phyloP scores from a whole-genome alignment of 208 protist species.

The Acanthamoeba royreba region DNA sequence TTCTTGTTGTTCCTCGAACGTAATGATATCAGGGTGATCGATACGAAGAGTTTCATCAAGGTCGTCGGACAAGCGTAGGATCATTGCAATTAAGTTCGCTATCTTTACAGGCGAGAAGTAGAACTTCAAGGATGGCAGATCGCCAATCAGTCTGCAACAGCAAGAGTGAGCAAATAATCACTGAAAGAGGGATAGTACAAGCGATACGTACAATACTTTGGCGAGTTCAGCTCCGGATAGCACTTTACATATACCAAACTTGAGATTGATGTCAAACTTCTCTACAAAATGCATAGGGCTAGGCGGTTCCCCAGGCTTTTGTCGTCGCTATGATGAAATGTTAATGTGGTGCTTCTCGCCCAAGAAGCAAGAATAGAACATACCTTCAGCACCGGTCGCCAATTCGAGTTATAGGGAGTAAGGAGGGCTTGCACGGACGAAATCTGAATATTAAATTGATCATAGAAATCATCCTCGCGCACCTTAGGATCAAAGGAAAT shows the following conservation, averaged over 20 bases:
- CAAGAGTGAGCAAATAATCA: neutral
- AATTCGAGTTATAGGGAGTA: constrained; percentile 1
- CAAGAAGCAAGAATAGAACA: too few relatives aligned
- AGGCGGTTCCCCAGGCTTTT: neutral
- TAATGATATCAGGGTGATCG: neutral
- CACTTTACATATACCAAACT: constrained; percentile 21
- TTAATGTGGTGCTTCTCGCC: too few relatives aligned
- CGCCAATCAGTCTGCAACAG: neutral
- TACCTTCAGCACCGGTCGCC: constrained; percentile 21
- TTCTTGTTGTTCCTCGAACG: constrained; percentile 12
- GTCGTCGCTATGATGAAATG: neutral
- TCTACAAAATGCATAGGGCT: constrained; percentile 36
- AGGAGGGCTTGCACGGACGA: constrained; percentile 37
- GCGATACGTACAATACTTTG: constrained; percentile 42
- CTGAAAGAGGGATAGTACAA: neutral
- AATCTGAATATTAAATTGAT: constrained; percentile 29
- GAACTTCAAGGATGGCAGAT: constrained; percentile 30
- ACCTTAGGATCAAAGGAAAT: too few relatives aligned
- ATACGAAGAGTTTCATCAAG: constrained; percentile 12
- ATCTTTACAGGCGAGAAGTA: constrained; percentile 17
- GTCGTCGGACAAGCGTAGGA: neutral
- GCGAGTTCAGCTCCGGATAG: neutral
- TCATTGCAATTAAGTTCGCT: neutral
- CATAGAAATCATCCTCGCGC: constrained; percentile 40
- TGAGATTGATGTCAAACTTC: constrained; percentile 47